phyloP scores from a whole-genome alignment of 345 rosid genomes.

The Cardamine occulta region DNA sequence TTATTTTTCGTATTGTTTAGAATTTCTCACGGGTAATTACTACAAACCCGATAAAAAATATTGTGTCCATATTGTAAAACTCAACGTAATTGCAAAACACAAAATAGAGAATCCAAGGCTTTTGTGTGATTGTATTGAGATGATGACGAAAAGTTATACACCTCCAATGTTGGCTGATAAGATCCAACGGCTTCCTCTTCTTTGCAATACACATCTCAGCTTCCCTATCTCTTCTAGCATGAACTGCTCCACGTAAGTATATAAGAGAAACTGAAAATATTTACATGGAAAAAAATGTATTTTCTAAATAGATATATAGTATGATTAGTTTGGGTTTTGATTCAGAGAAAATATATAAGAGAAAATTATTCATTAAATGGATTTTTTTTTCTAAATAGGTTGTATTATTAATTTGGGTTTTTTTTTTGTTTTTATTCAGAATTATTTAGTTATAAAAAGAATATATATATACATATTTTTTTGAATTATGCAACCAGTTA shows the following conservation, averaged over 20 bases:
- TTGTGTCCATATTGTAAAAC: constrained; percentile 48
- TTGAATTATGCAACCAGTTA: background rate
- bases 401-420: too few species aligned
- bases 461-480: background rate
- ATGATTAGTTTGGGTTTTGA: background rate
- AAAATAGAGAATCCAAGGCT: constrained; percentile 39
- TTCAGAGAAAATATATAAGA: too few species aligned
- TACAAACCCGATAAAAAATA: constrained; percentile 43
- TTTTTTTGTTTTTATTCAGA: too few species aligned
- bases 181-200: constrained; percentile 46
- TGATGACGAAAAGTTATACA: constrained; percentile 43
- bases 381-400: too few species aligned
- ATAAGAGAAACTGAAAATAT: background rate
- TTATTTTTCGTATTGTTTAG: constrained; percentile 49
- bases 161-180: constrained; percentile 47
- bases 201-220: constrained; percentile 51
- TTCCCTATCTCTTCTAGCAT: constrained; percentile 57
- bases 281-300: background rate
- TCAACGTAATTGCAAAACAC: constrained; percentile 48
- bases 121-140: constrained; percentile 53
- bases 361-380: too few species aligned
- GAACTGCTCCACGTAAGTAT: constrained; percentile 55
- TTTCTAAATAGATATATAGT: background rate
- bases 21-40: constrained; percentile 48
- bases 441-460: too few species aligned